Base-by-base conservation (phyloP, 768 basidiomycete genomes). In the Lactarius hengduanensis region DNA sequence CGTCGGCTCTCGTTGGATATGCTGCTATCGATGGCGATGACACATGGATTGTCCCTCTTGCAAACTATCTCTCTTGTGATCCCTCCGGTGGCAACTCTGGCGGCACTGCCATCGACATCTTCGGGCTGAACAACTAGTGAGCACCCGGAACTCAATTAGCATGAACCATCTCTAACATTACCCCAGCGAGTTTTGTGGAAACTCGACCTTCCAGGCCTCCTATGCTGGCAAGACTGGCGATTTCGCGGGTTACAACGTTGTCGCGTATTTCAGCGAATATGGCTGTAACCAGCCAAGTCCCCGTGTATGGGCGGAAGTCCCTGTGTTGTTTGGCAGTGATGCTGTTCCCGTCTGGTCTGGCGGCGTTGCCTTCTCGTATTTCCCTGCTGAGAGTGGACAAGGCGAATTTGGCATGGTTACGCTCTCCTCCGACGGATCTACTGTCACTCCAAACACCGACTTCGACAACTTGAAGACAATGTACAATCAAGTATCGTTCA, bases 181-280 rank as follows among this genome's bases (percentile, higher is more conserved):
- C 16, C 28, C 57, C 71, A 95, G 94, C 72, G 83, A 88, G 70
- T 95, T 90, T 90, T 94, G 93, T 74, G 94, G 93, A 47, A 77
- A 82, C 68, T 84, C 84, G 4, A 84, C 78, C 11, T 86, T 86
- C 74, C 72, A 83, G 61, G 74, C 75, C 10, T 79, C 85, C 5
- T 94, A 91, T 76, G 81, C 84, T 57, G 75, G 70, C 38, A 82
- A 81, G 57, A 84, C 86, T 22, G 76, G 73, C 40, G 80, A 83
- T 22, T 92, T 84, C 72, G 80, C 83, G 26, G 76, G 80, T 67
- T 89, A 86, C 76, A 91, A 91, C 65, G 84, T 96, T 32, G 85
- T 85, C 1, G 92, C 93, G 10, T 96, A 96, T 80, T 92, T 96
- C 79, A 90, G 91, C 74, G 92, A 94, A 82, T 96, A 84, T 62